These are phyloP conservation scores for Liquidambar formosana DNA, from an alignment of 164 flowering plant species.

Conservation along the genomic window DNA sequence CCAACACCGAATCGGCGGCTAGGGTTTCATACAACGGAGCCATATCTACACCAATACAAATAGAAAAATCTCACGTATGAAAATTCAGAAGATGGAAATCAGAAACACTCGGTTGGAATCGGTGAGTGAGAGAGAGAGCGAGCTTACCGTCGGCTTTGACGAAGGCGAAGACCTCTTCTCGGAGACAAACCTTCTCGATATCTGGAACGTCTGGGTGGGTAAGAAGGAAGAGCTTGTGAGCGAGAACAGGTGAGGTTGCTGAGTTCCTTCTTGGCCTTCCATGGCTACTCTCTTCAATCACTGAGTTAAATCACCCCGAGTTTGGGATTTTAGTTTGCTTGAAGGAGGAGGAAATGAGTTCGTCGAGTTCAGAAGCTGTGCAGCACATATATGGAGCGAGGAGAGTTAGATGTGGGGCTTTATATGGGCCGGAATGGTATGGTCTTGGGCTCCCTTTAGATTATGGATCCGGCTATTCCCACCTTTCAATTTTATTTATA, in stretches of 20 bases:
- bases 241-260: conserved; percentile 70
- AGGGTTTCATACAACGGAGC: conserved; percentile 75
- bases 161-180: conserved; percentile 63
- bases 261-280: conserved; percentile 74
- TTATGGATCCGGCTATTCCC: no score
- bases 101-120: background rate
- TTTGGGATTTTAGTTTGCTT: conserved; percentile 15
- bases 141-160: conserved; percentile 64
- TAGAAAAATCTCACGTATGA: background rate
- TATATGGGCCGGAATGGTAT: no score
- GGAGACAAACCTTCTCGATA: conserved; percentile 83
- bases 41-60: conserved; percentile 56
- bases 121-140: background rate
- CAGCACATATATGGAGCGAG: no score
- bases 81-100: background rate
- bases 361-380: no score
- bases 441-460: no score
- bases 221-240: conserved; percentile 77
- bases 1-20: conserved; percentile 50
- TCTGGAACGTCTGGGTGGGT: conserved; percentile 77
- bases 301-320: conserved; percentile 14
- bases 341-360: conserved; percentile 21
- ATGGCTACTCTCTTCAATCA: conserved; percentile 28
- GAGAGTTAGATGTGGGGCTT: no score
- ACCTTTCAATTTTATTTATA: no score